These are phyloP conservation scores for Dictyostelium discoideum DNA, from an alignment of 78 protist species.

Conservation along the genomic window dicty_2.7 NC_007088.5:4167501-4168000, in stretches of 20 bases:
- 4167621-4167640: neutral
- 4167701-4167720: neutral
- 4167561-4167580: conserved; percentile 46
- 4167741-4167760: neutral
- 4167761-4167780: neutral
- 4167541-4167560: conserved; percentile 77
- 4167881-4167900: conserved; percentile 73
- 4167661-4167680: neutral
- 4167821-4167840: conserved; percentile 35
- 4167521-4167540: conserved; percentile 52
- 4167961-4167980: neutral
- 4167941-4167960: neutral
- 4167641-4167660: neutral
- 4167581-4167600: conserved; percentile 39
- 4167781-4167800: too few species aligned
- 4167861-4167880: conserved; percentile 44
- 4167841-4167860: conserved; percentile 56
- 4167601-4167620: neutral
- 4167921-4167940: conserved; percentile 75
- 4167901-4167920: conserved; percentile 64
- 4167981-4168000: neutral
- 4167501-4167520: conserved; percentile 28
- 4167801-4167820: neutral
- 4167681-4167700: neutral
- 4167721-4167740: neutral